These are phyloP conservation scores for Lactarius sp. DNA, from an alignment of 768 basidiomycete species.

Conservation along the genomic window DNA sequence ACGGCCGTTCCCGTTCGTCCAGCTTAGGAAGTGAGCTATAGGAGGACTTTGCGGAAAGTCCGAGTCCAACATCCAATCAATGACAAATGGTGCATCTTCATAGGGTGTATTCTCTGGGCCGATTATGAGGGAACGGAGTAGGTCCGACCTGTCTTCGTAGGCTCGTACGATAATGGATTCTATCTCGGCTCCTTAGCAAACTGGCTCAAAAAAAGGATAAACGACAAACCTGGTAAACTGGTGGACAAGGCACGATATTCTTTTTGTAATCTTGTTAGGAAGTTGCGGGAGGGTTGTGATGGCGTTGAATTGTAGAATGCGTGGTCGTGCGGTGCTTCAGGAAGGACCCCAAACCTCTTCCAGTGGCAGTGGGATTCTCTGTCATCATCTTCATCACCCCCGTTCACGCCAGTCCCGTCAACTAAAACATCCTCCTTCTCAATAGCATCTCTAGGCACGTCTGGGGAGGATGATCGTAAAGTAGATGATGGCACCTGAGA, in stretches of 20 bases:
- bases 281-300: conserved; percentile 63
- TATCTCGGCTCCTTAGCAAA: conserved; percentile 30
- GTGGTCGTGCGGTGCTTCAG: conserved; percentile 76
- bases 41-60: conserved; percentile 83
- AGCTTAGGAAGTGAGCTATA: conserved; percentile 83
- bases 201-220: not conserved
- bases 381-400: conserved; percentile 31
- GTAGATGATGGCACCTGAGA: conserved; percentile 24
- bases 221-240: conserved; percentile 71
- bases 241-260: conserved; percentile 78
- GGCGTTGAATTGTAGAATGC: conserved; percentile 63
- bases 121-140: conserved; percentile 83
- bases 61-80: conserved; percentile 87
- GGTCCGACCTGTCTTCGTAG: conserved; percentile 85
- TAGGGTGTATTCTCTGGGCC: conserved; percentile 96
- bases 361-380: conserved; percentile 53
- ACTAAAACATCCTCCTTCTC: conserved; percentile 30
- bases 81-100: conserved; percentile 89
- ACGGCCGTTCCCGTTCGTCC: conserved; percentile 92
- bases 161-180: conserved; percentile 86
- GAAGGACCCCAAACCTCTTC: conserved; percentile 78
- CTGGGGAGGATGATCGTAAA: conserved; percentile 26
- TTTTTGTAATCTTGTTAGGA: conserved; percentile 68
- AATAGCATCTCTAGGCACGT: conserved; percentile 32
- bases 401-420: conserved; percentile 26